Conservation (phyloP, 192 early-diverging fungal species). For the Haplosporangium gracile region DNA sequence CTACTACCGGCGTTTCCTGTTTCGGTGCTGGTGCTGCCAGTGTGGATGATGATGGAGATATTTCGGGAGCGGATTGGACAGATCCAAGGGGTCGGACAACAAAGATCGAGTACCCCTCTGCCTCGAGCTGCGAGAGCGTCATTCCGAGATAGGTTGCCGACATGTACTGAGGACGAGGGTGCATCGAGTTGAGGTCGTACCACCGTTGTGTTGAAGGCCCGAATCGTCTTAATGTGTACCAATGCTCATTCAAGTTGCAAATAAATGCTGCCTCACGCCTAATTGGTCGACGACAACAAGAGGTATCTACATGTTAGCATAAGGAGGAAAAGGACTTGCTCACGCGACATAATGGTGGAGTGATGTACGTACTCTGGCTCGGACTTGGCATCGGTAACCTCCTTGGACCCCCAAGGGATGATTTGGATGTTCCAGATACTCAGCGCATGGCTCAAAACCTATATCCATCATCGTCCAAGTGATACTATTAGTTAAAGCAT, state of each 20-base stretch:
- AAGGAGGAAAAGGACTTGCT: not conserved
- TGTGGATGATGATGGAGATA: not conserved
- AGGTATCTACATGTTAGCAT: not conserved
- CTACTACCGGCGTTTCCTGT: not conserved
- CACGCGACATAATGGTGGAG: not conserved
- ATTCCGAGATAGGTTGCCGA: constrained; percentile 78
- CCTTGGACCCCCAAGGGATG: constrained; percentile 65
- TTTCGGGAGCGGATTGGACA: not conserved
- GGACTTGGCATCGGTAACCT: constrained; percentile 54
- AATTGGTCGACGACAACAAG: constrained; percentile 2
- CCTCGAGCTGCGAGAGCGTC: constrained; percentile 63
- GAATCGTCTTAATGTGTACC: constrained; percentile 78
- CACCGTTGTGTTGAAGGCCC: constrained; percentile 72
- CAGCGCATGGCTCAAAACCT: constrained; percentile 59
- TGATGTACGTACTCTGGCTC: constrained; percentile 66
- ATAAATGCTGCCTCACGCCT: constrained; percentile 75
- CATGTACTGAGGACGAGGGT: constrained; percentile 65
- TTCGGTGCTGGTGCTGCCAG: not conserved
- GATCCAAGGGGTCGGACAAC: constrained; percentile 44
- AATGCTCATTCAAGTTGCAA: constrained; percentile 75
- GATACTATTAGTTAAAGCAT: no score
- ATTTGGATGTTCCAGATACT: constrained; percentile 65
- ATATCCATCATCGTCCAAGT: not conserved
- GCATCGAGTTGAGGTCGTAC: constrained; percentile 82
- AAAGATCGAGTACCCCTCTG: constrained; percentile 61